These are phyloP conservation scores for Trifolium subterraneum DNA, from an alignment of 306 rosid species.

Conservation along the genomic window DNA sequence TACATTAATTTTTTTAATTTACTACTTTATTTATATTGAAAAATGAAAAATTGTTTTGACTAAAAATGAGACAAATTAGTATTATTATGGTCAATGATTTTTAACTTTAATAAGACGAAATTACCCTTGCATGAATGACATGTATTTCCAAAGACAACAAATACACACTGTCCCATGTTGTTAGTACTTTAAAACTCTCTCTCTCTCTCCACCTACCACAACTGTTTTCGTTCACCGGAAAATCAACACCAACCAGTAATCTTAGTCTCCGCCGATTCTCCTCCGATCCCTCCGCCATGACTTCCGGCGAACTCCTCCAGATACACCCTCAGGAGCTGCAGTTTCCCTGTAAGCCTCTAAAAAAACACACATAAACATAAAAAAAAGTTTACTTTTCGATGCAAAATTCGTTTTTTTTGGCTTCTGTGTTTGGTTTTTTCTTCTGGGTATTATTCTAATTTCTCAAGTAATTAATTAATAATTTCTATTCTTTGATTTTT, in stretches of 20 bases:
- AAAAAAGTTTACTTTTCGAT: neutral
- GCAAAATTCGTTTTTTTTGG: slow-evolving; percentile 21
- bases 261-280: slow-evolving; percentile 39
- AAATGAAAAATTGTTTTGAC: too few species aligned
- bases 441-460: slow-evolving; percentile 48
- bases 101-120: slow-evolving; percentile 35
- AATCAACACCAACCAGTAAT: neutral
- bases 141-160: slow-evolving; percentile 44
- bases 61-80: too few species aligned
- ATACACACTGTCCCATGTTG: slow-evolving; percentile 61
- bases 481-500: neutral
- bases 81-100: neutral
- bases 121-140: slow-evolving; percentile 31
- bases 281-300: slow-evolving; percentile 63
- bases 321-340: slow-evolving; percentile 87
- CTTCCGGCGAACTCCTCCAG: slow-evolving; percentile 81
- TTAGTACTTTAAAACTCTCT: slow-evolving; percentile 8
- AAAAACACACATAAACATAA: neutral
- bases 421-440: slow-evolving; percentile 25
- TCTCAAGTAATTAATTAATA: neutral
- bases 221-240: slow-evolving; percentile 45
- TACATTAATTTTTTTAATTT: too few species aligned
- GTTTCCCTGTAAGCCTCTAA: slow-evolving; percentile 64
- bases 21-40: too few species aligned
- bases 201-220: slow-evolving; percentile 20